Evolutionary conservation across 1,139 yeast species (phyloP).

Genomic region (Kluyveromyces sp.): DNA sequence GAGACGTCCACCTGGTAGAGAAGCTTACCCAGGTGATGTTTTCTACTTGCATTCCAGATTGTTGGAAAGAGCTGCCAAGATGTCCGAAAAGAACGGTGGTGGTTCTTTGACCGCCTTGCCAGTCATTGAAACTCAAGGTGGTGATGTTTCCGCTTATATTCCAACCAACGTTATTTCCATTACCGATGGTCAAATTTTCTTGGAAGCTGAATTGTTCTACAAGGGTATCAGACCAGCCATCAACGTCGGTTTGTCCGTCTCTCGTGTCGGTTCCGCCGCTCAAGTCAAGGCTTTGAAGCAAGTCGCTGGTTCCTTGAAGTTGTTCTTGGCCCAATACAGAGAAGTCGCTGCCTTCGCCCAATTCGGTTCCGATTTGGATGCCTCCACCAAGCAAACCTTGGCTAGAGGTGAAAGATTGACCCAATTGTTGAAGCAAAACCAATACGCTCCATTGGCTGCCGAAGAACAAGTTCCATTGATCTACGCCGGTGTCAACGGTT

Average conservation of each 20-base stretch:
- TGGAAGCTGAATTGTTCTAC: slow-evolving; percentile 99
- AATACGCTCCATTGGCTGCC: slow-evolving; percentile 93
- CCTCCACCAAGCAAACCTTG: slow-evolving; percentile 98
- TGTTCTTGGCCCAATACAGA: slow-evolving; percentile 99
- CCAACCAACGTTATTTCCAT: slow-evolving; percentile 97
- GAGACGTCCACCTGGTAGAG: slow-evolving; percentile 98
- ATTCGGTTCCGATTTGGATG: slow-evolving; percentile 99
- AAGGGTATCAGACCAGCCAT: slow-evolving; percentile 99
- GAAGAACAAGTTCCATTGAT: slow-evolving; percentile 99
- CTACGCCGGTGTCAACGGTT: slow-evolving; percentile 99
- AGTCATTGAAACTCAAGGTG: slow-evolving; percentile 97
- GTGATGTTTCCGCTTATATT: slow-evolving; percentile 97
- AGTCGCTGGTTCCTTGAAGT: slow-evolving; percentile 99
- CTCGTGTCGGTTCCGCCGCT: slow-evolving; percentile 99
- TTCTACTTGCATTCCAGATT: slow-evolving; percentile 95
- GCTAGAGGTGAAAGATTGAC: slow-evolving; percentile 99
- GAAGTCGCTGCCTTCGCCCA: slow-evolving; percentile 99
- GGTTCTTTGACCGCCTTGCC: slow-evolving; percentile 97
- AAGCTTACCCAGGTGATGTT: slow-evolving; percentile 96
- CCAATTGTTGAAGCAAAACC: slow-evolving; percentile 97
- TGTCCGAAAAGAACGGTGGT: slow-evolving; percentile 82
- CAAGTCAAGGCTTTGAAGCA: slow-evolving; percentile 99
- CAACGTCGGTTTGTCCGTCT: slow-evolving; percentile 98
- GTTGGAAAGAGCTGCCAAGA: slow-evolving; percentile 96
- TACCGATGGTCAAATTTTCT: slow-evolving; percentile 96